Conservation (phyloP, 1,284 basidiomycete species). For the Pseudozyma sp. region DNA sequence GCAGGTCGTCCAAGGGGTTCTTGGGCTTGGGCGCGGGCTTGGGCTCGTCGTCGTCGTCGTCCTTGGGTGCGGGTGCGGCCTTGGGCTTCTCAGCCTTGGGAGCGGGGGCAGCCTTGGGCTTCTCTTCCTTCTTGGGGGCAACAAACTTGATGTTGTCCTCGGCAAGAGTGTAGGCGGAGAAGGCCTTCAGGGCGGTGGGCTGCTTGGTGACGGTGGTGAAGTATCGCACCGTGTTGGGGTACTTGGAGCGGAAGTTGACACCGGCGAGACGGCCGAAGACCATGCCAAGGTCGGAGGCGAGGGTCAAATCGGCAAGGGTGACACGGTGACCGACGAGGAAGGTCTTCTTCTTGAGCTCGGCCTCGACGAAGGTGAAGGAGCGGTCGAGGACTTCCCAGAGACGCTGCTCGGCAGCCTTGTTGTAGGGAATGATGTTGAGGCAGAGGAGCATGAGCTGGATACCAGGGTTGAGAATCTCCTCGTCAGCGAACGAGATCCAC, state of each 20-base stretch:
- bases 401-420: conserved; percentile 74
- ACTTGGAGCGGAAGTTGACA: conserved; percentile 61
- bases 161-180: conserved; percentile 72
- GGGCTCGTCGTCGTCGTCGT: conserved; percentile 74
- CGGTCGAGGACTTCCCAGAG: conserved; percentile 70
- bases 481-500: conserved; percentile 77
- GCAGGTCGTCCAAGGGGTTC: conserved; percentile 92
- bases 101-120: conserved; percentile 60
- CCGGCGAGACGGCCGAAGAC: conserved; percentile 50
- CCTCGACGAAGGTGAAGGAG: conserved; percentile 77
- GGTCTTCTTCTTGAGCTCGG: conserved; percentile 81
- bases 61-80: conserved; percentile 74
- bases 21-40: conserved; percentile 78
- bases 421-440: conserved; percentile 63
- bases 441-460: conserved; percentile 50
- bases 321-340: conserved; percentile 94
- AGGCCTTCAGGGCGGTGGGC: conserved; percentile 60
- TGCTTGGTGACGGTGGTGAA: conserved; percentile 80
- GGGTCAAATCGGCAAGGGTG: conserved; percentile 86
- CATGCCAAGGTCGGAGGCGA: conserved; percentile 72
- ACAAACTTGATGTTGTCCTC: conserved; percentile 81
- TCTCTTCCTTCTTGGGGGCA: conserved; percentile 76
- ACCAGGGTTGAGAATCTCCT: conserved; percentile 71
- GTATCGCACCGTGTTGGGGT: conserved; percentile 83
- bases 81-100: conserved; percentile 72